These are phyloP conservation scores for Eutrema salsugineum DNA, from an alignment of 441 rosid genomes.

Conservation along the genomic window DNA sequence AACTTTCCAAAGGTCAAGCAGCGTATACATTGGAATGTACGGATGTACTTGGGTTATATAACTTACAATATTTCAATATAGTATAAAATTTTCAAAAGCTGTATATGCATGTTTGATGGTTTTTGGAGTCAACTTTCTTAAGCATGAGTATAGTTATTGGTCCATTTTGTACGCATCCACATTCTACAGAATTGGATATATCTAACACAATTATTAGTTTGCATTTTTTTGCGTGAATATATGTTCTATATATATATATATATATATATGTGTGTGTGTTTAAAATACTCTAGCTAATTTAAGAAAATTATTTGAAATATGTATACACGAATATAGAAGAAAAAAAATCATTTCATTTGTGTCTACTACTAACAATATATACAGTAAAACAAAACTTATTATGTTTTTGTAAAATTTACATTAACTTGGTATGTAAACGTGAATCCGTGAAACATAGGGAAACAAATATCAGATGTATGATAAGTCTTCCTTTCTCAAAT, in stretches of 20 bases:
- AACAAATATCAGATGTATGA: not conserved
- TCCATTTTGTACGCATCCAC: slow-evolving; percentile 14
- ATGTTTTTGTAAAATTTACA: not conserved
- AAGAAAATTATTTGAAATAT: not conserved
- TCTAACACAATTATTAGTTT: not conserved
- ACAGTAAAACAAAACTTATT: not conserved
- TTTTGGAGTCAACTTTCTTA: slow-evolving; percentile 3
- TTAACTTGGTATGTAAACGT: not conserved
- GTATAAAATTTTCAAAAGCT: not conserved
- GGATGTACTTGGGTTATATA: slow-evolving; percentile 21
- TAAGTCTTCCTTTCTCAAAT: not conserved
- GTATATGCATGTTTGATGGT: not conserved
- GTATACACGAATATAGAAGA: not conserved
- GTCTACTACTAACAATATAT: not conserved
- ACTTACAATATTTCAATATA: not conserved
- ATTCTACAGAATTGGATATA: not conserved
- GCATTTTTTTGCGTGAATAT: not conserved
- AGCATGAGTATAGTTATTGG: not conserved
- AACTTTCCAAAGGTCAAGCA: not conserved
- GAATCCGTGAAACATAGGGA: not conserved
- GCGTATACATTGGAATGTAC: slow-evolving; percentile 11
- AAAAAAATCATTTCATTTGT: not conserved
- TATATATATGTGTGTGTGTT: too few species aligned
- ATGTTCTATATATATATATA: not conserved
- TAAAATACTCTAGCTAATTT: not conserved